phyloP scores from a whole-genome alignment of 805 yeast species.

The Hanseniaspora valbyensis region DNA sequence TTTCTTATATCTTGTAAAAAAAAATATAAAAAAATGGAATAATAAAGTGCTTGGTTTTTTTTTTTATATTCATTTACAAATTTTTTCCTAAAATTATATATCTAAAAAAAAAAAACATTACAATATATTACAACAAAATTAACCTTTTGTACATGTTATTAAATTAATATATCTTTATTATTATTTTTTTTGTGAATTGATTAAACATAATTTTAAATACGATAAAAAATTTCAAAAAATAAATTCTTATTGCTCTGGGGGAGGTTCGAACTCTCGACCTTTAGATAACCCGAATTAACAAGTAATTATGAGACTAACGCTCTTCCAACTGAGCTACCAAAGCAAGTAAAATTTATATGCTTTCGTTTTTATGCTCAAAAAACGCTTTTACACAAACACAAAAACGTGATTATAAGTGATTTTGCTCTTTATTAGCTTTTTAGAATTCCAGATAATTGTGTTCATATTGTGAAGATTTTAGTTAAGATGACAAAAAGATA shows the following conservation, averaged over 20 bases:
- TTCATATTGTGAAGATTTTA: too few species aligned
- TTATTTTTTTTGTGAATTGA: background rate
- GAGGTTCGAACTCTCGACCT: slow-evolving; percentile 40
- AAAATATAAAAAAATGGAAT: too few species aligned
- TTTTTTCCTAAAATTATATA: too few species aligned
- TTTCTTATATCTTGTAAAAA: background rate
- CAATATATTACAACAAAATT: too few species aligned
- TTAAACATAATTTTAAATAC: background rate
- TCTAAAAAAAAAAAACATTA: background rate
- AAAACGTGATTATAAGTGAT: too few species aligned
- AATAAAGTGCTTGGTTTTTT: too few species aligned
- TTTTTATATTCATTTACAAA: too few species aligned
- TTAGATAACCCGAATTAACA: slow-evolving; percentile 24
- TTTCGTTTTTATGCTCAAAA: background rate
- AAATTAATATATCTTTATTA: background rate
- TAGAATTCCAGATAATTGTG: too few species aligned
- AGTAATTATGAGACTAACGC: slow-evolving; percentile 37
- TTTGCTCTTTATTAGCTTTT: too few species aligned
- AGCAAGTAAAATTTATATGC: slow-evolving; percentile 21
- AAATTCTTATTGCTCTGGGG: slow-evolving; percentile 30
- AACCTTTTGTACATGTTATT: background rate
- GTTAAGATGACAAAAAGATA: too few species aligned
- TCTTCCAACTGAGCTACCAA: slow-evolving; percentile 40
- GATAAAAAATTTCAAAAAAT: slow-evolving; percentile 3
- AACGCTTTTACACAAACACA: too few species aligned